Evolutionary conservation across 2,329 filamentous ascomycete genomes (phyloP), one percentile per base, ranked within the genome.

Genomic region (Colletotrichum sp.): DNA sequence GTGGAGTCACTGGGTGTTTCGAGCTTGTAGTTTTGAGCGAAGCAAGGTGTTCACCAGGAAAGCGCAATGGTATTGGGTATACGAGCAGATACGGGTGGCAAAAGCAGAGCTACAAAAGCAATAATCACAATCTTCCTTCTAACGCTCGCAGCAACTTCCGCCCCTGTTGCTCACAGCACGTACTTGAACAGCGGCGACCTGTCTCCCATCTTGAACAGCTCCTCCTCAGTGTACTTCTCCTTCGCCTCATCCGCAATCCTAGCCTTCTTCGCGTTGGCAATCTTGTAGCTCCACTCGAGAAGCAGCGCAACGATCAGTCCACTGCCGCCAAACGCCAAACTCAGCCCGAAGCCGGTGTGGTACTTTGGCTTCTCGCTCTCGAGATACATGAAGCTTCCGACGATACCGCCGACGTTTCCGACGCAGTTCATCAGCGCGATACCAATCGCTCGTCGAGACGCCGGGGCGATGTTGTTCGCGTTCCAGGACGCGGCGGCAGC

Each of bases 291-390:
- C 55, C 79, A 60, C 77, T 85, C 84, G 0, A 85, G 72, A 13
- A 84, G 26, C 2, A 83, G 55, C 0, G 83, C 80, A 4, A 81
- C 80, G 3, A 83, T 30, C 13, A 85, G 78, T 1, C 81, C 82
- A 15, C 77, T 78, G 0, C 72, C 77, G 7, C 79, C 82, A 71
- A 86, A 83, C 2, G 83, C 83, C 57, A 85, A 67, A 2, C 80
- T 80, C 3, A 84, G 78, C 1, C 84, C 84, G 34, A 82, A 86
- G 0, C 84, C 84, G 1, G 83, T 84, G 18, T 79, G 89, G 77
- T 92, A 92, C 86, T 90, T 87, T 0, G 90, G 89, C 8, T 78
- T 79, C 71, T 82, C 81, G 4, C 36, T 69, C 60, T 82, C 80
- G 0, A 80, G 72, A 15, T 80, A 82, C 76, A 82, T 82, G 24